phyloP scores from a whole-genome alignment of 225 moss, liverwort and hornwort genomes.

The Asterella californica region DNA sequence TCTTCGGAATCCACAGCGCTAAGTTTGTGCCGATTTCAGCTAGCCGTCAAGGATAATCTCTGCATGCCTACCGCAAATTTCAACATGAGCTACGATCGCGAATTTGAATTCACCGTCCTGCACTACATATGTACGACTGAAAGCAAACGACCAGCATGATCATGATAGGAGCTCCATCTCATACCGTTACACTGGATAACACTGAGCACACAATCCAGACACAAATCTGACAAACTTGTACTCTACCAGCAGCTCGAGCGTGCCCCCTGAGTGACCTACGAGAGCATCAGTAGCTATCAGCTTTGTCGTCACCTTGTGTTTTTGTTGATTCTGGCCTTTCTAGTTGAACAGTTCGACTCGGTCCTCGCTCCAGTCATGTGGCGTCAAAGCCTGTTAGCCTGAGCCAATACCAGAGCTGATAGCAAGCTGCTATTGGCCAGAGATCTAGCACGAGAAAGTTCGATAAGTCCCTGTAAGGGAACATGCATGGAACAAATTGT shows the following conservation, averaged over 20 bases:
- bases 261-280: not conserved
- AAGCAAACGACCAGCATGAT: not conserved
- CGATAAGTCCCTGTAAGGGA: not conserved
- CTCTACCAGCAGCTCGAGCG: not conserved
- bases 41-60: not conserved
- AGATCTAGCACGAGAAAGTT: not conserved
- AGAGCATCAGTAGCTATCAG: slow-evolving; percentile 3
- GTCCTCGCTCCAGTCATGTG: not conserved
- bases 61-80: too few relatives aligned
- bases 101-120: not conserved
- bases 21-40: not conserved
- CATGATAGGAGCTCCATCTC: not conserved
- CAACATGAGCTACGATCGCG: not conserved
- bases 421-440: too few relatives aligned
- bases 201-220: not conserved
- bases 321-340: not conserved
- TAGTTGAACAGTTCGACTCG: not conserved
- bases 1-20: not conserved
- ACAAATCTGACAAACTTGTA: slow-evolving; percentile 9
- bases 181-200: not conserved
- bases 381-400: not conserved
- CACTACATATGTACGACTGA: not conserved
- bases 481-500: not conserved
- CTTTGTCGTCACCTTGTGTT: not conserved
- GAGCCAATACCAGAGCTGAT: not conserved